phyloP scores from a whole-genome alignment of 176 grass and related monocot genomes.

The Themeda triandra region DNA sequence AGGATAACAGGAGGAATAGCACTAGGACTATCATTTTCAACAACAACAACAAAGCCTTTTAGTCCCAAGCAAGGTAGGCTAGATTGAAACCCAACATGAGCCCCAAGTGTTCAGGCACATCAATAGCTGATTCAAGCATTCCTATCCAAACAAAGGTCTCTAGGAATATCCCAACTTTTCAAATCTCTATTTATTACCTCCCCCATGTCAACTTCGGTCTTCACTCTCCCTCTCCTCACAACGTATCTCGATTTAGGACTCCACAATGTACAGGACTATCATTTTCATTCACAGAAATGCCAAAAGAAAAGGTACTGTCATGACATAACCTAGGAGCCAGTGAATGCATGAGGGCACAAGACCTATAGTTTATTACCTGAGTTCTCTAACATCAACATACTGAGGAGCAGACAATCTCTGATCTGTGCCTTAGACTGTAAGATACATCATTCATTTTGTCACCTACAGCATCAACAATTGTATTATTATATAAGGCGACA shows the following conservation, averaged over 20 bases:
- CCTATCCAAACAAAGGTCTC: too few relatives aligned
- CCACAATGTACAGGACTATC: background rate
- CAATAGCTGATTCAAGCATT: too few relatives aligned
- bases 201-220: too few relatives aligned
- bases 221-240: too few relatives aligned
- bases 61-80: too few relatives aligned
- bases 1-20: background rate
- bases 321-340: background rate
- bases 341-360: background rate
- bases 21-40: too few relatives aligned
- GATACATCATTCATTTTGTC: constrained; percentile 34
- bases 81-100: too few relatives aligned
- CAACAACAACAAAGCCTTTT: too few relatives aligned
- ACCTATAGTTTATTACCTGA: constrained; percentile 48
- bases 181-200: too few relatives aligned
- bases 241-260: too few relatives aligned
- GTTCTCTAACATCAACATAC: constrained; percentile 68
- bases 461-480: constrained; percentile 32
- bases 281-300: constrained; percentile 14
- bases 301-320: background rate
- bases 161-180: too few relatives aligned
- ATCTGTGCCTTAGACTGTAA: constrained; percentile 43
- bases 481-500: background rate
- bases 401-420: constrained; percentile 59
- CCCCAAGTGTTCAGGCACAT: too few relatives aligned